phyloP scores from a whole-genome alignment of 2,329 filamentous ascomycete species.

The Fusarium sterilihyphosum region DNA sequence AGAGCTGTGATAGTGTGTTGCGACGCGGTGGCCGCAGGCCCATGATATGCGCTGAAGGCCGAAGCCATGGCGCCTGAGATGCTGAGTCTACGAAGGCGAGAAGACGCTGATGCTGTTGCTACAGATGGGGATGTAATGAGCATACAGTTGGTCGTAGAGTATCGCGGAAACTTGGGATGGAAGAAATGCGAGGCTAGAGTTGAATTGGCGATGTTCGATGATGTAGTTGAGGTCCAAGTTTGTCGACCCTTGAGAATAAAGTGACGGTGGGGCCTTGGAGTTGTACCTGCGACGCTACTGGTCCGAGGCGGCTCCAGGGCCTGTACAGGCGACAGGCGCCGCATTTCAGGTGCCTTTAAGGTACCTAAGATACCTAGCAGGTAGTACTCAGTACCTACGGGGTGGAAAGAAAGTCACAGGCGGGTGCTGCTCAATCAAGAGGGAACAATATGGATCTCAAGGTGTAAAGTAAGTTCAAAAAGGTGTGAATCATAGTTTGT shows the following conservation, averaged over 20 bases:
- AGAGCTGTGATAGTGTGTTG: constrained; percentile 75
- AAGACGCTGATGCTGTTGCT: constrained; percentile 7
- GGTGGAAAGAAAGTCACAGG: neutral
- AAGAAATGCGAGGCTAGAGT: neutral
- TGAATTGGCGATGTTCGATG: constrained; percentile 17
- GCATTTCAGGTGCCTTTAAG: constrained; percentile 11
- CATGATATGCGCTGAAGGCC: constrained; percentile 52
- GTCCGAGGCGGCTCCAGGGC: constrained; percentile 42
- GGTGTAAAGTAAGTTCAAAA: neutral
- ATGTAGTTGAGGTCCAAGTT: constrained; percentile 34
- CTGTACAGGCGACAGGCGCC: constrained; percentile 39
- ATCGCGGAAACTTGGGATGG: neutral
- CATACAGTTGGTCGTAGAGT: constrained; percentile 32
- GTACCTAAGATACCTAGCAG: too few relatives aligned
- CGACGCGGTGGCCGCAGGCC: constrained; percentile 45
- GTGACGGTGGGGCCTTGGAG: constrained; percentile 22
- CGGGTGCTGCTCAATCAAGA: neutral
- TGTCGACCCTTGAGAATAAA: constrained; percentile 20
- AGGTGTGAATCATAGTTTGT: neutral
- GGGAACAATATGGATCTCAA: neutral
- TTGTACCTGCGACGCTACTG: neutral
- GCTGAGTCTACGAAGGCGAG: constrained; percentile 36
- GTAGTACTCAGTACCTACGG: too few relatives aligned
- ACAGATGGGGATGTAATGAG: constrained; percentile 9
- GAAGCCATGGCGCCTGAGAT: constrained; percentile 52